Percentiles rank a stretch among this genome's conserved stretches.
Evolutionary conservation across 2,329 filamentous ascomycete genomes (phyloP).

Genomic region (Colletotrichum noveboracense): DNA sequence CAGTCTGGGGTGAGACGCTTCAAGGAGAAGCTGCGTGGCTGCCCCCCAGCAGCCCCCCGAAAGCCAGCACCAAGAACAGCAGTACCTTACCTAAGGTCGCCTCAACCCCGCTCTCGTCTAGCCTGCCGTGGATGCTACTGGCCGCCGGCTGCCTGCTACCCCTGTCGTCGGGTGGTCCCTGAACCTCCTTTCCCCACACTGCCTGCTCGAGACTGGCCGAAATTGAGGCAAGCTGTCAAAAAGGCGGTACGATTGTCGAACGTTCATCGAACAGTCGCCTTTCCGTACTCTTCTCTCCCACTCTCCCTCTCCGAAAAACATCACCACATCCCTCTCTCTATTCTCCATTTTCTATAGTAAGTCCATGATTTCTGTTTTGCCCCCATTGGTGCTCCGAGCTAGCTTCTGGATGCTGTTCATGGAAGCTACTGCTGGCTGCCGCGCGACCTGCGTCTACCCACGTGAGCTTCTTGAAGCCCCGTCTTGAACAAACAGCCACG

Average conservation of each 20-base stretch:
- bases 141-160: conserved; percentile 9
- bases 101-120: conserved; percentile 19
- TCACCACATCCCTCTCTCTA: neutral
- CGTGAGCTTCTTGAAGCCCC: neutral
- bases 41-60: neutral
- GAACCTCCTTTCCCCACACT: conserved; percentile 32
- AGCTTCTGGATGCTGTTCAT: neutral
- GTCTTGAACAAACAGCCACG: neutral
- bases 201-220: conserved; percentile 18
- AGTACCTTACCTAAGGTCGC: conserved; percentile 18
- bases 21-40: neutral
- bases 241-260: conserved; percentile 25
- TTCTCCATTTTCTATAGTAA: neutral
- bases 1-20: neutral
- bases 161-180: conserved; percentile 19
- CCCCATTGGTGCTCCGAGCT: neutral
- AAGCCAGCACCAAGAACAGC: neutral
- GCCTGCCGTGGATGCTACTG: neutral
- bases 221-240: conserved; percentile 40
- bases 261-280: conserved; percentile 8
- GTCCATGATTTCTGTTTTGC: neutral
- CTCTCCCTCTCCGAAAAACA: conserved; percentile 17
- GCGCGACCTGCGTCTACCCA: conserved; percentile 3
- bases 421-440: neutral
- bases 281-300: conserved; percentile 7